phyloP scores from a whole-genome alignment of 1,139 yeast species.

The Chernovozyma aurita region DNA sequence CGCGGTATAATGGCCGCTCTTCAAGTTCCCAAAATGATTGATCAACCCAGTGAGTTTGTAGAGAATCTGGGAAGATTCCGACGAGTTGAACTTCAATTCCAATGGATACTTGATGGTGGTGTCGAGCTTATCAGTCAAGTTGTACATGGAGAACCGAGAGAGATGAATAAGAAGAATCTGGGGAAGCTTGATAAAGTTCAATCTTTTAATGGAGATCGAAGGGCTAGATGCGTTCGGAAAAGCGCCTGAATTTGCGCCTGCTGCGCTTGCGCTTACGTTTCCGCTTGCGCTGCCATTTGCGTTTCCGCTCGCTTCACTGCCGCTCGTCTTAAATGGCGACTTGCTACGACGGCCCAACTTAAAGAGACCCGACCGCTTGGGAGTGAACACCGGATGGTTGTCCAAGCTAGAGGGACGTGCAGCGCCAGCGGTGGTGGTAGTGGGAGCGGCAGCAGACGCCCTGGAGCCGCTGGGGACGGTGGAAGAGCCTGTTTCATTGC shows the following conservation, averaged over 20 bases:
- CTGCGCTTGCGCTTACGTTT: slow-evolving; percentile 6
- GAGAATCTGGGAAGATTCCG: slow-evolving; percentile 17
- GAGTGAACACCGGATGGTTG: too few species aligned
- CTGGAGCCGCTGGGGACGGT: too few species aligned
- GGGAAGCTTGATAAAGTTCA: slow-evolving; percentile 62
- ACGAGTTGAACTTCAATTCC: slow-evolving; percentile 41
- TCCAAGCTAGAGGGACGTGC: too few species aligned
- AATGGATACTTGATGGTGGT: slow-evolving; percentile 52
- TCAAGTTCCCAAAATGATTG: slow-evolving; percentile 66
- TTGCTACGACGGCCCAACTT: slow-evolving; percentile 13
- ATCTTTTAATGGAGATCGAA: slow-evolving; percentile 44
- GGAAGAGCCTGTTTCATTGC: slow-evolving; percentile 12
- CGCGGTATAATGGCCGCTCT: slow-evolving; percentile 74
- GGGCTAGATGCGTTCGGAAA: slow-evolving; percentile 4
- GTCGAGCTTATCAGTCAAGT: slow-evolving; percentile 51
- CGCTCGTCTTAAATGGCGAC: too few species aligned
- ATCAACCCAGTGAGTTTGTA: slow-evolving; percentile 60
- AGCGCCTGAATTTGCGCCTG: slow-evolving; percentile 1
- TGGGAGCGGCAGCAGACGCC: too few species aligned
- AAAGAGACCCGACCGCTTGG: slow-evolving; percentile 8
- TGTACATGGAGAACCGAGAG: slow-evolving; percentile 53
- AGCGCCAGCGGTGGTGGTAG: too few species aligned
- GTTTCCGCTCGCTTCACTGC: too few species aligned
- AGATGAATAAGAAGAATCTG: slow-evolving; percentile 61
- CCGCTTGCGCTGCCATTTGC: too few species aligned